Evolutionary conservation across 2,329 filamentous ascomycete species (phyloP), one percentile per base, ranked within the genome.

Genomic region (Mariannaea sp.): DNA sequence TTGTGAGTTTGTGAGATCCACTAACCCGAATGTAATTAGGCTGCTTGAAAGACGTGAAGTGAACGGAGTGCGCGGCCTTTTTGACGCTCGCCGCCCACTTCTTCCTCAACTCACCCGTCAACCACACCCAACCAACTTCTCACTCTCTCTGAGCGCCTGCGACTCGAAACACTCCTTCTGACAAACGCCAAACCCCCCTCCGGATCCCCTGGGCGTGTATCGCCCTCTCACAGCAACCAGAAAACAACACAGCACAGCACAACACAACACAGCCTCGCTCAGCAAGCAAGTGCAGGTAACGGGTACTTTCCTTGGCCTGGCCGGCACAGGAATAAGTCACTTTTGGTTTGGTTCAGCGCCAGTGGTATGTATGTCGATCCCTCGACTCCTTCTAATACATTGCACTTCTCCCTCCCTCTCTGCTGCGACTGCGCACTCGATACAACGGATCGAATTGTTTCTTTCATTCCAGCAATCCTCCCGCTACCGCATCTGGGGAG

Each of bases 121-220:
- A 30, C 33, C 48, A 45, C 40, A 19, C 44, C 48, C 48, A 51
- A 44, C 48, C 41, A 51, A 45, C 24, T 41, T 19, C 24, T 41
- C 39, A 45, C 51, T 49, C 47, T 49, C 46, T 40, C 50, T 33
- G 26, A 47, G 26, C 49, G 29, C 30, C 49, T 41, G 42, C 42
- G 49, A 46, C 46, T 46, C 49, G 49, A 53, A 53, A 53, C 49
- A 40, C 38, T 35, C 47, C 30, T 49, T 49, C 47, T 17, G 47
- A 49, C 47, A 49, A 43, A 42, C 29, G 30, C 47, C 47, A 49
- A 49, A 49, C 47, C 47, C 29, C 30, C 36, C 36, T n/a, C n/a
- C n/a, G n/a, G 27, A 47, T 22, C 36, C 40, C 26, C 29, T 32
- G 5, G 7, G 13, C 9, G 13, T 12, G 9, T 32, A 32, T 32